phyloP scores from a whole-genome alignment of 257 asterid species.

The Capsicum chinense region DNA sequence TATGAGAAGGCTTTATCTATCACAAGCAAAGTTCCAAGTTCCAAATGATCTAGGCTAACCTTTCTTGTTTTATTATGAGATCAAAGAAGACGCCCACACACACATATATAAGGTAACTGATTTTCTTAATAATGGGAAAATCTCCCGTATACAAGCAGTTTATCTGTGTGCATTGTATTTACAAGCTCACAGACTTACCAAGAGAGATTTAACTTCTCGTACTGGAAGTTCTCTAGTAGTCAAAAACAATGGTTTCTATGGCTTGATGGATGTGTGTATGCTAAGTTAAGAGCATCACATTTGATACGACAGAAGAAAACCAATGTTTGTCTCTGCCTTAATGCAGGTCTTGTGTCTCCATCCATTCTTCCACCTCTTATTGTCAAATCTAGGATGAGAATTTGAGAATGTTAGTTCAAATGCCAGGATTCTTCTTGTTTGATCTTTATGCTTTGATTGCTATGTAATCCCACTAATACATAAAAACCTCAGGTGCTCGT shows the following conservation, averaged over 20 bases:
- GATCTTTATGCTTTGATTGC: neutral
- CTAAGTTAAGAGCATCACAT: slow-evolving; percentile 19
- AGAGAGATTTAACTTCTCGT: neutral
- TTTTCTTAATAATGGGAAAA: neutral
- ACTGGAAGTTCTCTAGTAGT: slow-evolving; percentile 13
- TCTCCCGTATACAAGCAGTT: neutral
- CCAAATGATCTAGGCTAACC: neutral
- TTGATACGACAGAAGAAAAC: neutral
- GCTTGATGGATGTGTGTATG: neutral
- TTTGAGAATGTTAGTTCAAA: slow-evolving; percentile 20
- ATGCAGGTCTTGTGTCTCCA: slow-evolving; percentile 15
- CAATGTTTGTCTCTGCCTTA: neutral
- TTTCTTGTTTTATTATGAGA: slow-evolving; percentile 2
- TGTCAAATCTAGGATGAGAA: neutral
- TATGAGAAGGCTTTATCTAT: neutral
- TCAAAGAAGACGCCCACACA: neutral
- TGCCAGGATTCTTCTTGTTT: neutral
- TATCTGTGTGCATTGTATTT: neutral
- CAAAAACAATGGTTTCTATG: neutral
- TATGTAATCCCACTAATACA: neutral
- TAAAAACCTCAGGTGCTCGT: neutral
- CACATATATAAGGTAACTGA: neutral
- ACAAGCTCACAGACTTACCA: neutral
- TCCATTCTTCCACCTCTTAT: slow-evolving; percentile 17
- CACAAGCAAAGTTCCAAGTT: neutral